Evolutionary conservation across 257 asterid genomes (phyloP).

Genomic region (Catharanthus roseus): DNA sequence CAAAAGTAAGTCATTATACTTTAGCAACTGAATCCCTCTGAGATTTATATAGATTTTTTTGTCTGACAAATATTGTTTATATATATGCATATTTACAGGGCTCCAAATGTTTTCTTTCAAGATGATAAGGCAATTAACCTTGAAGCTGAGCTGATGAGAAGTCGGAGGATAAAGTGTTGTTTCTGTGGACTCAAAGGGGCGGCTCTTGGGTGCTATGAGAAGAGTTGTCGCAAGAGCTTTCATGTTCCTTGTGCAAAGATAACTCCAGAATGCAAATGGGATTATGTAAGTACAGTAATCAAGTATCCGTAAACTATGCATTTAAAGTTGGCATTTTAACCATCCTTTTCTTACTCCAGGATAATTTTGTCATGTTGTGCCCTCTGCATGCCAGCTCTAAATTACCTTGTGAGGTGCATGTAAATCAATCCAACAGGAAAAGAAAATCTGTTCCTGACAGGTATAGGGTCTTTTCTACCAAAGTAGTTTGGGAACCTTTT

Average conservation of each 20-base stretch:
- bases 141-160: conserved; percentile 72
- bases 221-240: conserved; percentile 82
- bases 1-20: background rate
- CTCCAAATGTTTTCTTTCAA: conserved; percentile 83
- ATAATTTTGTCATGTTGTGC: conserved; percentile 79
- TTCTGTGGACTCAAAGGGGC: conserved; percentile 91
- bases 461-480: conserved; percentile 23
- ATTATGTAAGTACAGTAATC: conserved; percentile 41
- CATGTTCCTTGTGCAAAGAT: conserved; percentile 91
- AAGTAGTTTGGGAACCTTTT: background rate
- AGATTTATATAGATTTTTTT: background rate
- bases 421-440: conserved; percentile 37
- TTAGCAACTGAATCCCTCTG: background rate
- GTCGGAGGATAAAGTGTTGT: conserved; percentile 67
- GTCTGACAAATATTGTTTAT: background rate
- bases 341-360: conserved; percentile 41
- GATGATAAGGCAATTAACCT: conserved; percentile 63
- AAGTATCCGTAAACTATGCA: background rate
- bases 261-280: conserved; percentile 88
- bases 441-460: conserved; percentile 37
- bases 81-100: conserved; percentile 52
- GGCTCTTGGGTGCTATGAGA: conserved; percentile 89
- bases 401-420: conserved; percentile 55
- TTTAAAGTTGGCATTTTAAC: background rate
- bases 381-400: conserved; percentile 62